Evolutionary conservation across 176 grass and related monocot species (phyloP), one percentile per base, ranked within the genome.

Genomic region (Carex littledalei): DNA sequence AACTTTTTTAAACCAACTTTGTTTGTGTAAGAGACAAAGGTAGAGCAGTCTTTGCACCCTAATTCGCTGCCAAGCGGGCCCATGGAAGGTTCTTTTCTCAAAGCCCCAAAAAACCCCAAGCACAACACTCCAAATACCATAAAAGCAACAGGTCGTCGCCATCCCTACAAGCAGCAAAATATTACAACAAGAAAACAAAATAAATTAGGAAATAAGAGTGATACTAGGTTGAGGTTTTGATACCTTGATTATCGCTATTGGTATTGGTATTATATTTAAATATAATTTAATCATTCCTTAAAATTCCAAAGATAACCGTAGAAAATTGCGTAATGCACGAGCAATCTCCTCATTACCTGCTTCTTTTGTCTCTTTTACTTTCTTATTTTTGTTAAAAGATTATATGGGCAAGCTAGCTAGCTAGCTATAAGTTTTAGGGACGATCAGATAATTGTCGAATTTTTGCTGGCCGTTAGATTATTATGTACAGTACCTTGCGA

Each of bases 111-210:
- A 83, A 68, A 31, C 3, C 60, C 77, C 52, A 60, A 83, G 16
- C 80, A 83, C 80, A 67, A 83, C 59, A 83, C 37, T 83, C 37
- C 80, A 83, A 83, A 67, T 21, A 45, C 80, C 80, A 66, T 65
- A 53, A 83, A 83, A 67, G 80, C 80, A 67, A 67, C 81, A 55
- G n/a, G 61, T 83, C 81, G 81, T 83, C 81, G 60, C 37, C 81
- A 83, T 83, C 21, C 61, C 59, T 12, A 81, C 18, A 29, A 35
- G 5, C 53, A 65, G n/a, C 41, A 66, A 83, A 83, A 52, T 10
- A 52, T 52, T 83, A 21, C 3, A 82, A 2, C 9, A 75, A 13
- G 11, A 17, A 6, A 52, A 76, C 20, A 74, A 24, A 76, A 26
- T 20, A 60, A 60, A 18, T 60, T 60, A 53, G 72, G 72, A 77